Evolutionary conservation across 2,329 filamentous ascomycete species (phyloP), one percentile per base, ranked within the genome.

Genomic region (Pseudopithomyces maydicus): DNA sequence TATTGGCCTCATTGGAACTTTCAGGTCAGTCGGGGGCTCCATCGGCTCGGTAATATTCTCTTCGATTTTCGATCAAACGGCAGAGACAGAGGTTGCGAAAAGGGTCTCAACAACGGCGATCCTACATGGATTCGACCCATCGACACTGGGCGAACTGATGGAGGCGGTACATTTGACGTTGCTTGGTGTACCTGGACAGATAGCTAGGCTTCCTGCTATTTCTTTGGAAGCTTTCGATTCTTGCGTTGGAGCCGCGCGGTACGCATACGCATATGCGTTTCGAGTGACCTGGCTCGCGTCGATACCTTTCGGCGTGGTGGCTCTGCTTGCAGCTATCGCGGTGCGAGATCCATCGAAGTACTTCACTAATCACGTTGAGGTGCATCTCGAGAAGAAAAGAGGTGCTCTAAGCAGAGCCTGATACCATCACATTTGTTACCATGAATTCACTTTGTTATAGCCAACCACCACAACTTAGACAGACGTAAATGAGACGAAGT

Each of bases 351-450:
- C 70, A 22, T 67, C 63, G 22, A 67, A 68, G 52, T 58, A 70
- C 46, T 57, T 75, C 36, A 75, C 65, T 14, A 73, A 72, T 53
- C 69, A 75, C 49, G 61, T 73, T 33, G 70, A 72, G 10, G 57
- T 75, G 2, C 65, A 71, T 57, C 61, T 70, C 49, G 66, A 73
- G 56, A 67, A 63, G 56, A 68, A 69, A 23, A 35, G 33, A 33
- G 38, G 38, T 8, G 26, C 26, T 29, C 8, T 8, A 4, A 29
- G 26, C 26, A 29, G 8, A 29, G 26, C 26, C 26, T 29, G n/a
- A 29, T 4, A 8, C 26, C 26, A 29, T 5, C 26, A 29, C 5
- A 8, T 5, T 8, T 5, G 26, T 8, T 29, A 8, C 26, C 26
- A 4, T 29, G 26, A 29, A n/a, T n/a, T n/a, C n/a, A n/a, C n/a